Evolutionary conservation across 768 basidiomycete species (phyloP).

Genomic region (Tulasnella sp.): DNA sequence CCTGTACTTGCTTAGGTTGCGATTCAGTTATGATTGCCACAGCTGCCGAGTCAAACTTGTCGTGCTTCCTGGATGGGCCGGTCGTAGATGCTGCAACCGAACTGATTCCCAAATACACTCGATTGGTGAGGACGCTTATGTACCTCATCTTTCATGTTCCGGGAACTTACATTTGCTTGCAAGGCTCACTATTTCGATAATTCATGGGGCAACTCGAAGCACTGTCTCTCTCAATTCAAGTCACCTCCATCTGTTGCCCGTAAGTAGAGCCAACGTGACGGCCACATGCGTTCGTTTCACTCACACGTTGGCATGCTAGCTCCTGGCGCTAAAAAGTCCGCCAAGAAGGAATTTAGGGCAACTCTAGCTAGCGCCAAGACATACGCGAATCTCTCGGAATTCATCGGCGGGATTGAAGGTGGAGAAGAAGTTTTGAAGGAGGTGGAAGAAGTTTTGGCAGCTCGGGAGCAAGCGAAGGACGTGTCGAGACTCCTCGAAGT

Average conservation of each 20-base stretch:
- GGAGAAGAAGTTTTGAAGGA: slow-evolving; percentile 29
- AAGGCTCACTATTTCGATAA: slow-evolving; percentile 77
- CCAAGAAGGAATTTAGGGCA: slow-evolving; percentile 60
- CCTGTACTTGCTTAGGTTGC: no score
- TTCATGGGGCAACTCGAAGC: slow-evolving; percentile 84
- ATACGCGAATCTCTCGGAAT: slow-evolving; percentile 43
- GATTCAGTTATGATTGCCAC: slow-evolving; percentile 96
- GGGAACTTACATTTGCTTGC: background rate
- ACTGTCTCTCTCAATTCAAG: slow-evolving; percentile 83
- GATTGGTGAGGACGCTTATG: slow-evolving; percentile 56
- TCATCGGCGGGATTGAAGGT: slow-evolving; percentile 29
- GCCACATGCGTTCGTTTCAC: slow-evolving; percentile 37
- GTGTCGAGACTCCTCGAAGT: background rate
- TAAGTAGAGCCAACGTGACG: slow-evolving; percentile 41
- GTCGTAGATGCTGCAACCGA: slow-evolving; percentile 68
- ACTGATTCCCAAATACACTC: slow-evolving; percentile 72
- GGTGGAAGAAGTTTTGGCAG: background rate
- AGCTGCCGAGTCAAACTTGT: slow-evolving; percentile 90
- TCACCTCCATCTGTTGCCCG: slow-evolving; percentile 48
- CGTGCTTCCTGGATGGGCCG: slow-evolving; percentile 75
- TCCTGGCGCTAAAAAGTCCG: slow-evolving; percentile 55
- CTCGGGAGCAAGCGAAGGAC: background rate
- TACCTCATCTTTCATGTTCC: slow-evolving; percentile 34
- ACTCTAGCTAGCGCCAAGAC: slow-evolving; percentile 62
- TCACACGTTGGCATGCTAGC: slow-evolving; percentile 10